phyloP scores from a whole-genome alignment of 1,139 yeast species.

The Yamadazyma diospyri region DNA sequence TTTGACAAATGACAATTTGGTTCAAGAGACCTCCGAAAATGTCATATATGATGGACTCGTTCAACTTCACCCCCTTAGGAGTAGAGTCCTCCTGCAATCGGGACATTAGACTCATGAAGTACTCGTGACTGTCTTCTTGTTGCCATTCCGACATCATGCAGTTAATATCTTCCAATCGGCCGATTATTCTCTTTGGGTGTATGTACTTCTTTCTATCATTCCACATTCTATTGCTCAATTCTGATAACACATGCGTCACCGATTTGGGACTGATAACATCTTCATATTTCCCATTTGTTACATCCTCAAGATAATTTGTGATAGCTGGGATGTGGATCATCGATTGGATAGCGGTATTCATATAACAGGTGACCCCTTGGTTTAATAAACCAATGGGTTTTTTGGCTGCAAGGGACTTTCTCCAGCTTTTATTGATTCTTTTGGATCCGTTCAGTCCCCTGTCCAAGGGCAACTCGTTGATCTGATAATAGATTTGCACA shows the following conservation, averaged over 20 bases:
- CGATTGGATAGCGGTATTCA: constrained; percentile 92
- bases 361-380: constrained; percentile 94
- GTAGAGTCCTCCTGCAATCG: constrained; percentile 89
- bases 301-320: constrained; percentile 74
- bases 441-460: constrained; percentile 56
- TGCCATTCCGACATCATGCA: constrained; percentile 97
- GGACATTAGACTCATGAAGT: constrained; percentile 85
- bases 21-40: constrained; percentile 88
- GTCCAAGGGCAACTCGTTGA: constrained; percentile 51
- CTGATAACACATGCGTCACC: constrained; percentile 72
- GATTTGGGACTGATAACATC: constrained; percentile 49
- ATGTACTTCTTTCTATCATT: constrained; percentile 41
- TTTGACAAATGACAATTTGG: constrained; percentile 80
- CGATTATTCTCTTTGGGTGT: constrained; percentile 73
- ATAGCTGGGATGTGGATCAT: constrained; percentile 88
- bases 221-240: constrained; percentile 68
- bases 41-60: constrained; percentile 80
- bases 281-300: constrained; percentile 49
- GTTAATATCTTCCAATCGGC: constrained; percentile 76
- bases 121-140: constrained; percentile 97
- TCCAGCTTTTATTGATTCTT: constrained; percentile 63
- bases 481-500: constrained; percentile 36
- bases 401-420: constrained; percentile 32
- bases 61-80: constrained; percentile 80
- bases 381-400: constrained; percentile 78